These are phyloP conservation scores for Candida quercuum DNA, from an alignment of 805 yeast species.

Conservation along the genomic window DNA sequence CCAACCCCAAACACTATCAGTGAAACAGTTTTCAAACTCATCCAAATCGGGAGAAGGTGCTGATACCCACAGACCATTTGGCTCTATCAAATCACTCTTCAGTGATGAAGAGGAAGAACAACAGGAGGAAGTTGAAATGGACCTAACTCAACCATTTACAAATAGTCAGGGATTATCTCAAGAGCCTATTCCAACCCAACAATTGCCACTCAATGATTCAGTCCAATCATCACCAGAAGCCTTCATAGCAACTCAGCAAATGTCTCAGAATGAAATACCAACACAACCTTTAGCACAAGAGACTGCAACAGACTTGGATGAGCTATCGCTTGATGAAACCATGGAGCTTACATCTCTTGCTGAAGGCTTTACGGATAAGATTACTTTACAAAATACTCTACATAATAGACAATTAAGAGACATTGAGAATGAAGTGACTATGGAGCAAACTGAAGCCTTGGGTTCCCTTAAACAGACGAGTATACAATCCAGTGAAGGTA, in stretches of 20 bases:
- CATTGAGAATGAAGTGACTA: constrained; percentile 3
- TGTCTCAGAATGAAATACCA: neutral
- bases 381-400: constrained; percentile 18
- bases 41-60: neutral
- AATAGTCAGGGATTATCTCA: too few species aligned
- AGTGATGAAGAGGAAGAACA: constrained; percentile 16
- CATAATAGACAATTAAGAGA: constrained; percentile 11
- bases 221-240: neutral
- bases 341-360: constrained; percentile 18
- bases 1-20: constrained; percentile 2
- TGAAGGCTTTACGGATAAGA: constrained; percentile 9
- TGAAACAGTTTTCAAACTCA: neutral
- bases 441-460: constrained; percentile 16
- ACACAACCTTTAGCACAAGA: too few species aligned
- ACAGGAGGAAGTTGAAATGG: constrained; percentile 21
- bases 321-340: constrained; percentile 17
- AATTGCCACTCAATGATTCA: neutral
- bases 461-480: constrained; percentile 7
- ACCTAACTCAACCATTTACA: constrained; percentile 18
- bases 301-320: too few species aligned
- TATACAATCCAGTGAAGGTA: too few species aligned
- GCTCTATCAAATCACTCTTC: constrained; percentile 22
- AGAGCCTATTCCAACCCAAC: neutral
- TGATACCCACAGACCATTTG: constrained; percentile 19
- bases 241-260: neutral